Evolutionary conservation across 352 stramenopile genomes (phyloP).

Genomic region (Globisporangium perplexum): DNA sequence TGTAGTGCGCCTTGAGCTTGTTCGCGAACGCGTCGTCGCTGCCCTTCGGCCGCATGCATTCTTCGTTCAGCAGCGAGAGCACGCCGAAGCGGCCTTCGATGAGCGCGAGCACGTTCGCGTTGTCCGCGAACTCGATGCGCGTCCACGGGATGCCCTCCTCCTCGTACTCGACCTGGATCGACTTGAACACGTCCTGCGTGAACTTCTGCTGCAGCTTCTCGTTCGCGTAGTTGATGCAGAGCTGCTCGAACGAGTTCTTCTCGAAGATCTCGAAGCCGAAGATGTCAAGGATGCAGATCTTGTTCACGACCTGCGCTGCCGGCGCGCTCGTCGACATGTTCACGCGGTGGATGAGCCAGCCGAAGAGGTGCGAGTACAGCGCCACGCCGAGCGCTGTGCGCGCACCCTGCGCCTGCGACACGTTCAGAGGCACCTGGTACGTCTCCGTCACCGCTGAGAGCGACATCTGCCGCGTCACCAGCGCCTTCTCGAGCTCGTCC

Average conservation of each 20-base stretch:
- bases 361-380: slow-evolving; percentile 95
- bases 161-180: slow-evolving; percentile 86
- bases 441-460: slow-evolving; percentile 69
- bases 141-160: slow-evolving; percentile 90
- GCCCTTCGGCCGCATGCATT: slow-evolving; percentile 84
- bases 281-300: slow-evolving; percentile 92
- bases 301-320: slow-evolving; percentile 31
- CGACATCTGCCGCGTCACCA: slow-evolving; percentile 79
- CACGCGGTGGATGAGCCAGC: slow-evolving; percentile 93
- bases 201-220: slow-evolving; percentile 93
- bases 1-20: slow-evolving; percentile 55
- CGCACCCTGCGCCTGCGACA: slow-evolving; percentile 87
- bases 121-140: slow-evolving; percentile 91
- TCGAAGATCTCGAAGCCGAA: slow-evolving; percentile 95
- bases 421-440: slow-evolving; percentile 83
- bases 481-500: slow-evolving; percentile 57
- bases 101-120: slow-evolving; percentile 83
- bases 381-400: slow-evolving; percentile 94
- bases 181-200: slow-evolving; percentile 88
- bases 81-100: slow-evolving; percentile 87
- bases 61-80: slow-evolving; percentile 87
- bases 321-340: slow-evolving; percentile 43
- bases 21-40: slow-evolving; percentile 77
- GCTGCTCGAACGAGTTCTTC: slow-evolving; percentile 93
- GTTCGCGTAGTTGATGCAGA: slow-evolving; percentile 92